Conservation (phyloP, 306 rosid species). For the Senna tora region DNA sequence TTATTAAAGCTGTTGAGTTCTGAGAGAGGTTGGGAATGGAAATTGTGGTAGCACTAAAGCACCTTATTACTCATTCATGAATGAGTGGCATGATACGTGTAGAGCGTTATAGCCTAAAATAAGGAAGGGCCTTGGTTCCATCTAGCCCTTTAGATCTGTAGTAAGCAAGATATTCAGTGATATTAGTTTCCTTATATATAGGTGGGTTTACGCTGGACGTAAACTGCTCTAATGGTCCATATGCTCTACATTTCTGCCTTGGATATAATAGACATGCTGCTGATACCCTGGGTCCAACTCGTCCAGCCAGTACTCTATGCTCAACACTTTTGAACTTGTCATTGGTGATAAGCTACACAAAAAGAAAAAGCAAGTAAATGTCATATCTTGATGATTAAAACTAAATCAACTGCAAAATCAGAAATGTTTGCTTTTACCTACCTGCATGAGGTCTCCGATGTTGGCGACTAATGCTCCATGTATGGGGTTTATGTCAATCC, state of each 20-base stretch:
- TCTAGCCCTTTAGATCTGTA: constrained; percentile 70
- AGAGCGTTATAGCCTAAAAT: constrained; percentile 41
- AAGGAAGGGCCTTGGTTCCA: constrained; percentile 64
- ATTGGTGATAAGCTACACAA: constrained; percentile 68
- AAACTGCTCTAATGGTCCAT: constrained; percentile 64
- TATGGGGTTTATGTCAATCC: constrained; percentile 66
- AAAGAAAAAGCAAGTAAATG: not conserved
- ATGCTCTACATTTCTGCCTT: constrained; percentile 42
- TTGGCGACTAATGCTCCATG: constrained; percentile 68
- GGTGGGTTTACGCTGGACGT: constrained; percentile 54
- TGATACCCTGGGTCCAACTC: constrained; percentile 64
- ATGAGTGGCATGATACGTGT: not conserved
- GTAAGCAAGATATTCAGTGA: constrained; percentile 57
- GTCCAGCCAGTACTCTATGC: constrained; percentile 69
- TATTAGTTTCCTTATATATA: constrained; percentile 57
- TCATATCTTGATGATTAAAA: not conserved
- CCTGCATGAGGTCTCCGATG: constrained; percentile 86
- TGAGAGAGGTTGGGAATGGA: not conserved
- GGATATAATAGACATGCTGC: constrained; percentile 82
- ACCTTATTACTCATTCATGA: not conserved
- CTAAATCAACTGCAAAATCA: not conserved
- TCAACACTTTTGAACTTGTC: constrained; percentile 78
- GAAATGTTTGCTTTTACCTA: not conserved
- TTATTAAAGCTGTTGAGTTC: not conserved
- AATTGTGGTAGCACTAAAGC: not conserved